These are phyloP conservation scores for Mangifera indica DNA, from an alignment of 345 rosid species.

Conservation along the genomic window DNA sequence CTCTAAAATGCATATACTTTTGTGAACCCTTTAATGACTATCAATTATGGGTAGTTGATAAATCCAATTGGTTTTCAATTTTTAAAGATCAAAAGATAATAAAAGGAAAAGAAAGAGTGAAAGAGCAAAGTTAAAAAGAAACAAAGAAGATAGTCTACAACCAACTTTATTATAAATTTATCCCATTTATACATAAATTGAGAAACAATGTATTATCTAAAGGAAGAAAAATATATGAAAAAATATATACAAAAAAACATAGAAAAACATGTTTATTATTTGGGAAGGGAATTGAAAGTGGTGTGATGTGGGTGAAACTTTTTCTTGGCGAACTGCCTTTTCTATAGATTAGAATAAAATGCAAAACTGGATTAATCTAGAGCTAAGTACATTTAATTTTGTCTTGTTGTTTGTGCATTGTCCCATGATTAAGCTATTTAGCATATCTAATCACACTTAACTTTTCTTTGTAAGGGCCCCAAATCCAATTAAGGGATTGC, in stretches of 20 bases:
- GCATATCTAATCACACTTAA: constrained; percentile 15
- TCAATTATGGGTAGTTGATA: constrained; percentile 16
- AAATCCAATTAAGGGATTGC: constrained; percentile 18
- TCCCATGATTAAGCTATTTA: constrained; percentile 23
- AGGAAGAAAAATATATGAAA: not conserved
- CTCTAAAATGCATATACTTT: not conserved
- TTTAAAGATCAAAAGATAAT: constrained; percentile 4
- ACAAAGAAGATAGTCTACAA: not conserved
- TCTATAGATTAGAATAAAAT: constrained; percentile 51
- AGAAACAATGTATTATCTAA: not conserved
- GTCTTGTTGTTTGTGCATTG: constrained; percentile 56
- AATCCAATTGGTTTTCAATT: constrained; percentile 15
- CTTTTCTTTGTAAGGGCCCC: constrained; percentile 38
- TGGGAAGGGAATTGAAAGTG: constrained; percentile 20
- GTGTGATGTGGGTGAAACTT: constrained; percentile 35
- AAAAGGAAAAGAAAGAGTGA: not conserved
- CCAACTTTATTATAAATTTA: not conserved
- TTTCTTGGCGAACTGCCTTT: constrained; percentile 37
- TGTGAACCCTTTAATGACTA: not conserved
- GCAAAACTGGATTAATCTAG: constrained; percentile 27
- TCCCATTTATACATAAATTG: not conserved
- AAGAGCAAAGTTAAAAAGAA: not conserved
- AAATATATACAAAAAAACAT: not conserved
- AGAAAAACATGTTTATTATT: constrained; percentile 15
- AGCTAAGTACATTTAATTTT: constrained; percentile 25